Conservation (phyloP, 2,329 filamentous ascomycete species). For the Pseudogymnoascus sp. region DNA sequence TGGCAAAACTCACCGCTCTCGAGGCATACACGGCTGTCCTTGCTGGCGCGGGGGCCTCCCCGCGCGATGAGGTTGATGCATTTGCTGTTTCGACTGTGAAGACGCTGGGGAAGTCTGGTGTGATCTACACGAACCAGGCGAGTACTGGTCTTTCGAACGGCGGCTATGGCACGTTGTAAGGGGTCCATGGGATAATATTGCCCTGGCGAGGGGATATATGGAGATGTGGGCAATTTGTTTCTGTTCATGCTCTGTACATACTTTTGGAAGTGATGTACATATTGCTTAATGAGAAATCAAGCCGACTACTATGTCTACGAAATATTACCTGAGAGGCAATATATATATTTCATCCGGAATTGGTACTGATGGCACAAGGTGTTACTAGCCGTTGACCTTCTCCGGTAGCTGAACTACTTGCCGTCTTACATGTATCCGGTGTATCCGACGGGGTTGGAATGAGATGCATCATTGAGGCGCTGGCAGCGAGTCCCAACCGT, state of each 20-base stretch:
- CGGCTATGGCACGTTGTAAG: conserved; percentile 22
- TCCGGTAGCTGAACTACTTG: background rate
- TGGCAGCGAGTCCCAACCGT: background rate
- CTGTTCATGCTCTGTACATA: background rate
- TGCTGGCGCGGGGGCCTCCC: conserved; percentile 32
- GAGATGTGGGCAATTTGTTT: background rate
- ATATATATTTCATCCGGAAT: no score
- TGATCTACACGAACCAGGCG: conserved; percentile 22
- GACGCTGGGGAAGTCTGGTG: conserved; percentile 20
- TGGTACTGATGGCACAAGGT: no score
- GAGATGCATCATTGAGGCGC: background rate
- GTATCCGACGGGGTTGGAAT: background rate
- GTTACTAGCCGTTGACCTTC: background rate
- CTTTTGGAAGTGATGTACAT: background rate
- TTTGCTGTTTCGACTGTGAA: conserved; percentile 22
- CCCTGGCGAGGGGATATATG: background rate
- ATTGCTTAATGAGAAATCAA: background rate
- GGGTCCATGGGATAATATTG: background rate
- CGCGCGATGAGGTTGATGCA: conserved; percentile 24
- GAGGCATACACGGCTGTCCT: conserved; percentile 32
- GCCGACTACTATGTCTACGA: no score
- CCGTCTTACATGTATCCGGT: background rate
- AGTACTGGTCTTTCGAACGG: conserved; percentile 23
- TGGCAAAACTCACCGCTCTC: conserved; percentile 28
- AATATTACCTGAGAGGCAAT: no score